Evolutionary conservation across 2,329 filamentous ascomycete genomes (phyloP).

Genomic region (Phaeosphaeria sp.): DNA sequence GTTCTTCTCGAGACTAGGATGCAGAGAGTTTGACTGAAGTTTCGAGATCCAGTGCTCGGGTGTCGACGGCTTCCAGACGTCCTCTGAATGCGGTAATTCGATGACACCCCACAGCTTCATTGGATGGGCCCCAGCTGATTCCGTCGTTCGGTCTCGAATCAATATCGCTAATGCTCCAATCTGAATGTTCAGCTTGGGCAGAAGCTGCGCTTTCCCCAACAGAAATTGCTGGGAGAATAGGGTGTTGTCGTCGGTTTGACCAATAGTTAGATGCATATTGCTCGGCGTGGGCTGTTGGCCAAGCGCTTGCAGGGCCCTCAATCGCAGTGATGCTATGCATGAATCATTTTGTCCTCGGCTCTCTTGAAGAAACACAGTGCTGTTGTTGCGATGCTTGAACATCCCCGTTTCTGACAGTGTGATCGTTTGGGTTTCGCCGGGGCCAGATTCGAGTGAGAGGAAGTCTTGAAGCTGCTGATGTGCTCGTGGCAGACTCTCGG

Average conservation of each 20-base stretch:
- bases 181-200: slow-evolving; percentile 59
- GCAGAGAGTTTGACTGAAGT: not conserved
- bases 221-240: slow-evolving; percentile 59
- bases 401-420: slow-evolving; percentile 51
- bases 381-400: slow-evolving; percentile 59
- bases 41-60: slow-evolving; percentile 21
- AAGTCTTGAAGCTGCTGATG: slow-evolving; percentile 48
- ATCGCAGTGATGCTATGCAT: slow-evolving; percentile 24
- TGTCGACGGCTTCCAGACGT: slow-evolving; percentile 1
- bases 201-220: slow-evolving; percentile 58
- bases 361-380: slow-evolving; percentile 49
- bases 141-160: slow-evolving; percentile 52
- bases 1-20: not conserved
- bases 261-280: slow-evolving; percentile 65
- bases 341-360: slow-evolving; percentile 2
- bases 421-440: slow-evolving; percentile 7
- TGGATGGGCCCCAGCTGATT: slow-evolving; percentile 20
- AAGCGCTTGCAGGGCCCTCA: slow-evolving; percentile 27
- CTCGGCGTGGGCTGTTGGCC: slow-evolving; percentile 21
- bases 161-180: slow-evolving; percentile 60
- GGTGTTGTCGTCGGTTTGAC: slow-evolving; percentile 60
- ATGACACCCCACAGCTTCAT: slow-evolving; percentile 67
- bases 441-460: slow-evolving; percentile 27
- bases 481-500: slow-evolving; percentile 55
- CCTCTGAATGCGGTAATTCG: slow-evolving; percentile 25